Evolutionary conservation across 179 eudicot species (phyloP), one percentile per base, ranked within the genome.

Genomic region (Gypsophila paniculata): DNA sequence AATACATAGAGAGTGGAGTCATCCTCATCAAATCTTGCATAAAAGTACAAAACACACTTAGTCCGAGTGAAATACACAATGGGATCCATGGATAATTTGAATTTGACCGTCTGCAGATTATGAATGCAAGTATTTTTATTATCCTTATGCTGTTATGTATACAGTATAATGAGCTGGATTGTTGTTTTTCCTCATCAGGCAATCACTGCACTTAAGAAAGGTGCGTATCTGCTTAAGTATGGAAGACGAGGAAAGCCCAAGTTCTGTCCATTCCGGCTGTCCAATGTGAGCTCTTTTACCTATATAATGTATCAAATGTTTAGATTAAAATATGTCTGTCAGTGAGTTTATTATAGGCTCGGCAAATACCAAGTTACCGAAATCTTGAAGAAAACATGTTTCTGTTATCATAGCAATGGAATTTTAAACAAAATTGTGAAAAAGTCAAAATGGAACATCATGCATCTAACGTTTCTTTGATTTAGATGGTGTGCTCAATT

Each of bases 201-300:
- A 51, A 89, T 93, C 68, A 93, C 96, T 75, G 98, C 98, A 62
- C 91, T 93, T 70, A 93, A 93, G 85, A 93, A 91, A 80, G 98
- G 98, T 46, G 97, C 98, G 21, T 79, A 79, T 81, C 80, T 93
- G 73, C 96, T 93, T 29, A 93, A 93, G 80, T 93, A 93, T 81
- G 98, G 98, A 80, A 84, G 98, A 82, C 86, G 98, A 76, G 98
- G 98, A 70, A 93, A 93, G 82, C 98, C 98, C 12, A 93, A 93
- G 76, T 89, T 89, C 81, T 93, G 98, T 72, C 98, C 97, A 42
- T 89, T 93, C 78, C 90, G 98, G 70, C 84, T 93, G 68, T 85
- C 98, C 58, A 93, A 93, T 82, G 98, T 93, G 85, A 87, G 93
- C 70, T 65, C 70, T 53, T 26, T 32, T 69, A 11, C 14, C 55